Conservation (phyloP, 192 early-diverging fungal genomes). For the Thamnidium elegans region DNA sequence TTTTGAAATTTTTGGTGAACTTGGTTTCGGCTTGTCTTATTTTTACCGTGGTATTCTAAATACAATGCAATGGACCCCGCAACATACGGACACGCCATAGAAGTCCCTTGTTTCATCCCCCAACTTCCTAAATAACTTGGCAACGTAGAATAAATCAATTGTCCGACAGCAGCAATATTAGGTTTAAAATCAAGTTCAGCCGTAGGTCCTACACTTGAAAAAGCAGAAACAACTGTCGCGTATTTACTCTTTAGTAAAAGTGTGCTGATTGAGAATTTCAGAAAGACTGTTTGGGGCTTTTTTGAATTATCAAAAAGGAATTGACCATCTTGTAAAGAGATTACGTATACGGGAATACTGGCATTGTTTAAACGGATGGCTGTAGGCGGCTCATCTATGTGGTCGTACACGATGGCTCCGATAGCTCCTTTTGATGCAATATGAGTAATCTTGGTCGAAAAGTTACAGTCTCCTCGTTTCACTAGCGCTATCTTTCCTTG, state of each 20-base stretch:
- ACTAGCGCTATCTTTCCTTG: conserved; percentile 55
- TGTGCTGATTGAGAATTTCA: conserved; percentile 46
- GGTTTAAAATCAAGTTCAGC: conserved; percentile 59
- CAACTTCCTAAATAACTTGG: background rate
- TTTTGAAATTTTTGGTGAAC: conserved; percentile 37
- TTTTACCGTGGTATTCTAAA: conserved; percentile 26
- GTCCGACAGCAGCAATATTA: conserved; percentile 48
- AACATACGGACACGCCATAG: conserved; percentile 59
- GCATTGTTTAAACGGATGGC: background rate
- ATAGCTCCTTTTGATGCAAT: conserved; percentile 58
- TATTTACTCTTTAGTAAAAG: conserved; percentile 38
- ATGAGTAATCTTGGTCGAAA: conserved; percentile 54
- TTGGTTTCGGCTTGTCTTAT: conserved; percentile 18
- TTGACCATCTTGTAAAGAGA: conserved; percentile 30
- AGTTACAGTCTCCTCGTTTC: conserved; percentile 64
- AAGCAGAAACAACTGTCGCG: conserved; percentile 64
- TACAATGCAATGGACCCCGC: conserved; percentile 48
- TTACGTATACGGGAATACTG: conserved; percentile 7
- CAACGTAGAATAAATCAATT: conserved; percentile 44
- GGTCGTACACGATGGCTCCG: conserved; percentile 59
- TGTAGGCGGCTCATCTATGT: conserved; percentile 28
- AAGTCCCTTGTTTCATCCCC: conserved; percentile 35
- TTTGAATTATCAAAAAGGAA: conserved; percentile 37
- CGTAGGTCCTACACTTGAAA: conserved; percentile 72
- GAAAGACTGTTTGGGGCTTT: conserved; percentile 23